Conservation (phyloP, 192 early-diverging fungal species). For the Umbelopsis sp. region DNA sequence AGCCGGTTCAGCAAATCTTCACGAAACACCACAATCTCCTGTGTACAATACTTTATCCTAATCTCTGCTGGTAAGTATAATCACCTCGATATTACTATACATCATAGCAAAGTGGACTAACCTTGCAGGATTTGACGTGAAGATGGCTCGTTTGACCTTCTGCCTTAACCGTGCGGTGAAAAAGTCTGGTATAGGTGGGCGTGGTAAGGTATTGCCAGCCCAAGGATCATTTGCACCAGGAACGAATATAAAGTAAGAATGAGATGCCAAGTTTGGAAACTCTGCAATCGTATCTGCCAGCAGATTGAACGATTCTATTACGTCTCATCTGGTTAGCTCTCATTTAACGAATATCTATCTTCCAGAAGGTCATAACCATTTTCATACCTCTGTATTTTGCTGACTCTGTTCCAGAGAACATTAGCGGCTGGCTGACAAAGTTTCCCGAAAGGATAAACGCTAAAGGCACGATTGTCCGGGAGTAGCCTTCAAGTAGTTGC, state of each 20-base stretch:
- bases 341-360: no score
- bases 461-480: conserved; percentile 63
- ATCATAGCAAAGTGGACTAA: conserved; percentile 20
- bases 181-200: conserved; percentile 70
- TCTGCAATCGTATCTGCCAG: conserved; percentile 70
- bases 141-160: conserved; percentile 61
- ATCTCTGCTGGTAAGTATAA: neutral
- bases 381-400: conserved; percentile 60
- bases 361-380: no score
- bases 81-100: neutral
- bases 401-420: conserved; percentile 61
- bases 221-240: conserved; percentile 89
- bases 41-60: conserved; percentile 87
- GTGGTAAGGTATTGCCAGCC: conserved; percentile 69
- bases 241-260: conserved; percentile 84
- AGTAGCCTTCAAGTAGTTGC: conserved; percentile 76
- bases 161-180: conserved; percentile 64
- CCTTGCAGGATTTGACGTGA: conserved; percentile 87
- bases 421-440: conserved; percentile 77
- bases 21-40: conserved; percentile 89
- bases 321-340: neutral
- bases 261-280: conserved; percentile 56
- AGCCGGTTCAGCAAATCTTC: conserved; percentile 81
- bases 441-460: conserved; percentile 89
- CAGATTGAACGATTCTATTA: conserved; percentile 39